phyloP scores from a whole-genome alignment of 176 grass and related monocot genomes.

The Elymus sibiricus region DNA sequence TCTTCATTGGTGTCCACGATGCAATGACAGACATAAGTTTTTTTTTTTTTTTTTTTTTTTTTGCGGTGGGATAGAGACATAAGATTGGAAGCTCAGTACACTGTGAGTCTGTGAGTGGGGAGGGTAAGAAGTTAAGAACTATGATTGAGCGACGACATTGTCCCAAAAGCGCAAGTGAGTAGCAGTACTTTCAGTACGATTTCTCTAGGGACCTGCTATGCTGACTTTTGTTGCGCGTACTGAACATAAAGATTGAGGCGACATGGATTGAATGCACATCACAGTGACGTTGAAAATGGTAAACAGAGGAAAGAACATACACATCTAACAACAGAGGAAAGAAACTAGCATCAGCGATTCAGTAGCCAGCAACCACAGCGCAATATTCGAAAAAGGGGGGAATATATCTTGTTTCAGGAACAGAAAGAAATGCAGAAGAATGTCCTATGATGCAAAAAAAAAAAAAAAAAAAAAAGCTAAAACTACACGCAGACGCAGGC shows the following conservation, averaged over 20 bases:
- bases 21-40: no score
- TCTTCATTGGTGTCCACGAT: background rate
- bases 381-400: background rate
- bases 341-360: background rate
- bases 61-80: no score
- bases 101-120: background rate
- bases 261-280: background rate
- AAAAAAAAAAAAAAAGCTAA: no score
- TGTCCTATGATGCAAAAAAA: no score
- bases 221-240: slow-evolving; percentile 12
- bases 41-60: no score
- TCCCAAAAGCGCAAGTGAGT: slow-evolving; percentile 32
- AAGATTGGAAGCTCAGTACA: background rate
- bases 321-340: background rate
- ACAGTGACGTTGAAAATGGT: background rate
- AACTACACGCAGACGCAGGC: background rate
- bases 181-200: slow-evolving; percentile 8
- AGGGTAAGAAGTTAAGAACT: slow-evolving; percentile 7
- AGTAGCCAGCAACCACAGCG: background rate
- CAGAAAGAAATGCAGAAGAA: no score
- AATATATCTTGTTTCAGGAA: no score
- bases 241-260: slow-evolving; percentile 8
- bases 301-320: background rate
- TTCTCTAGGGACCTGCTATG: slow-evolving; percentile 6
- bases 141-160: slow-evolving; percentile 22